Evolutionary conservation across 108 stramenopile genomes (phyloP), one percentile per base, ranked within the genome.

Genomic region (Asterionellopsis glacialis): DNA sequence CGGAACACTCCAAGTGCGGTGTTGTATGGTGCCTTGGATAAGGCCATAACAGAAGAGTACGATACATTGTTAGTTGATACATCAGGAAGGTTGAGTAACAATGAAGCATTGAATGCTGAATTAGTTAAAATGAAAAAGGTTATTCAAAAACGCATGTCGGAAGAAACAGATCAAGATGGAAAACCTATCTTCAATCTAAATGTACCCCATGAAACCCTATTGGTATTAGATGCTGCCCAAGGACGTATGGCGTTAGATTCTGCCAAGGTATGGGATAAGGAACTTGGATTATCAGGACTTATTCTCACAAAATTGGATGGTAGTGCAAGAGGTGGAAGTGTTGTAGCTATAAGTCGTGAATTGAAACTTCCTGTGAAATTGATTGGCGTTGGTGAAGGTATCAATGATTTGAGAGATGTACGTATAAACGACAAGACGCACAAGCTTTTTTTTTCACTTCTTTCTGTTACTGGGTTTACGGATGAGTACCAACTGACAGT

Each of bases 221-320:
- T 97, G 39, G 96, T 97, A 15, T 74, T 97, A 38, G 96, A 96
- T 75, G 96, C 94, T 9, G 89, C 94, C 10, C 93, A 96, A 57
- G 96, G 96, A 2, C 79, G 95, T 12, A 96, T 95, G 83, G 96
- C 94, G 6, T 73, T 97, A 64, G 96, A 95, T 62, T 91, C 90
- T 23, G 94, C 94, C 7, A 79, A 84, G 45, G 74, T 82, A 48
- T 95, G 94, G 94, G 62, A 88, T 50, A 63, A 78, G 40, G 86
- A 96, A 67, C 77, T 97, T 60, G 97, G 97, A 21, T 74, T 97
- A 63, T 83, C 83, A 21, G 94, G 93, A 15, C 74, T 97, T 61
- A 85, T 94, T 41, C 73, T 97, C 50, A 97, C 97, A 9, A 97
- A 97, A 50, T 61, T 97, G 43, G 97, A 96, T 79, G 95, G 95